Base-by-base conservation (phyloP, 805 yeast species). In the Myxozyma vanderwaltii region DNA sequence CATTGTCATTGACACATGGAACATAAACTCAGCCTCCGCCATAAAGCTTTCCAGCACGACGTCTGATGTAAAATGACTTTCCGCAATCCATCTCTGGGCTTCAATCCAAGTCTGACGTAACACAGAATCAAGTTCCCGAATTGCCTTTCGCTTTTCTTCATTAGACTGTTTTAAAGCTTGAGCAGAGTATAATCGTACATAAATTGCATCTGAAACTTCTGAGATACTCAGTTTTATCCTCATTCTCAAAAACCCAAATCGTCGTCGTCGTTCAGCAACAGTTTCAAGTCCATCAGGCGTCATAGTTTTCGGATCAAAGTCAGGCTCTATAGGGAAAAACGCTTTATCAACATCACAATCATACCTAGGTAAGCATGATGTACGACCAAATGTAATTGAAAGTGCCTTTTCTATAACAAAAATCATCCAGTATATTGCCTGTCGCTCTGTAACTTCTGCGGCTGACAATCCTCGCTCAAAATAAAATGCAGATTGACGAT, bases 111-210 rank as follows among this genome's bases (percentile, higher is more conserved):
- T 47, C 23, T 43, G 36, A 23, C 44, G 46, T 12, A 58, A 27
- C 44, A 47, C 17, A 3, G 29, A n/a, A n/a, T 58, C 55, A 5
- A 58, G 41, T 15, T 58, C 62, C 21, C 55, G 38, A 21, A 58
- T 44, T 4, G 62, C 53, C 36, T 8, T 13, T 24, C 62, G 51
- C 49, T 43, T 58, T 21, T 53, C 57, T 29, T 29, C 17, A 13
- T 29, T 39, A 8, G 41, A 23, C 21, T 58, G 58, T 39, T 36
- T 41, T 19, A 54, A 36, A 5, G 58, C 62, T 2, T 48, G 51
- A 41, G 62, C 54, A 5, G 62, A 58, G 21, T 58, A 58, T 39
- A 58, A 23, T 10, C 62, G 62, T 5, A 54, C 50, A 33, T 58
- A 58, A 5, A 58, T 43, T 7, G 36, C 29, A 19, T 58, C 62